Conservation (phyloP, 2,329 filamentous ascomycete species). For the Camptophora hylomeconis region DNA sequence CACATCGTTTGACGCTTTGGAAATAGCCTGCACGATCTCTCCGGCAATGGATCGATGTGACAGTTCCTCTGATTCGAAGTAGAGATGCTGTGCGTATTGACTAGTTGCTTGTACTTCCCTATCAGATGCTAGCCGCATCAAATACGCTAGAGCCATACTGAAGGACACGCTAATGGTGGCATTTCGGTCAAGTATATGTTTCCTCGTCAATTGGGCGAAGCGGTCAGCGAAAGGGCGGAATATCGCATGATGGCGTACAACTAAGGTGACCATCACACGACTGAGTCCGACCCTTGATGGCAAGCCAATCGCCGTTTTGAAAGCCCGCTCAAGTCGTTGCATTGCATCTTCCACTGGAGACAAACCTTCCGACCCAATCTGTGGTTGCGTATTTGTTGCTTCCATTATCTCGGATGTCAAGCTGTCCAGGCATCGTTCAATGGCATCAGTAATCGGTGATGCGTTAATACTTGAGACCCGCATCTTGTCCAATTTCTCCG, state of each 20-base stretch:
- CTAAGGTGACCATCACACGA: constrained; percentile 70
- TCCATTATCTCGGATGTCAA: constrained; percentile 53
- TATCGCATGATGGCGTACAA: constrained; percentile 62
- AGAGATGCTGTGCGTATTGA: constrained; percentile 51
- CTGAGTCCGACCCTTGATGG: constrained; percentile 89
- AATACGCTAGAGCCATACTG: constrained; percentile 72
- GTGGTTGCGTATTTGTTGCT: constrained; percentile 5
- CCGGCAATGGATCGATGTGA: constrained; percentile 60
- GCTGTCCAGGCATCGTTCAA: constrained; percentile 76
- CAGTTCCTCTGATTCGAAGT: constrained; percentile 72
- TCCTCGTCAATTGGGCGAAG: constrained; percentile 67
- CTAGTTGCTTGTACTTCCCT: constrained; percentile 43
- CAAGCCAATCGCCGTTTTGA: constrained; percentile 78
- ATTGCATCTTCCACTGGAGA: constrained; percentile 54
- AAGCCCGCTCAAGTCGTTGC: constrained; percentile 59
- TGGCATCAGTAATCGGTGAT: constrained; percentile 83
- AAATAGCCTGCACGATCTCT: constrained; percentile 70
- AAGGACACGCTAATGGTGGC: constrained; percentile 87
- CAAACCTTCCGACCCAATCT: constrained; percentile 8
- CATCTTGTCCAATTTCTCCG: constrained; percentile 81
- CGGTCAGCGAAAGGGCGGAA: constrained; percentile 63
- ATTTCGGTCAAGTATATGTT: constrained; percentile 77
- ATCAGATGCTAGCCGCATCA: constrained; percentile 54
- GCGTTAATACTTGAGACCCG: constrained; percentile 68
- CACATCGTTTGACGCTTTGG: constrained; percentile 77